A percentile compares a stretch with the other conserved stretches of the same genome.
Evolutionary conservation across 139 green algal genomes (phyloP).

Genomic region (Chlorella sp.): DNA sequence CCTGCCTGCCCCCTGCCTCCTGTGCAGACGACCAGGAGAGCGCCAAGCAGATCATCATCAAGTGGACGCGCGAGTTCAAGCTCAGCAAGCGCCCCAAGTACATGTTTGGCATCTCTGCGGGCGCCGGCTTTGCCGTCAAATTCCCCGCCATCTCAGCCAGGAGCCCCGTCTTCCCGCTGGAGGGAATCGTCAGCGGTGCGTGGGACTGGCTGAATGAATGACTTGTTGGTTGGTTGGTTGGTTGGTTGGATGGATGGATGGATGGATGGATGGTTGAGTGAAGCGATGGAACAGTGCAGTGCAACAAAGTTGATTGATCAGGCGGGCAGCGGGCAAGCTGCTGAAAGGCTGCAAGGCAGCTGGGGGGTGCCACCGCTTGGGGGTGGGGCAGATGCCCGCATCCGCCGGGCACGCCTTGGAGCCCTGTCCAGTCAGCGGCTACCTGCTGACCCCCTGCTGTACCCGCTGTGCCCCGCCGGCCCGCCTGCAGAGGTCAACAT

Average conservation of each 20-base stretch:
- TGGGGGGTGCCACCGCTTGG: not conserved
- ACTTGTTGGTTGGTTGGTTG: no score
- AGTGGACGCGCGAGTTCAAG: not conserved
- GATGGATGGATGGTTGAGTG: no score
- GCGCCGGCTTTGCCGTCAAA: slow-evolving; percentile 20
- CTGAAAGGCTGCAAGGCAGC: no score
- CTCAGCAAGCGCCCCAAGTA: not conserved
- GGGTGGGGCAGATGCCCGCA: no score
- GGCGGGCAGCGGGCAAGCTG: not conserved
- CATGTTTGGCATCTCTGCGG: slow-evolving; percentile 22
- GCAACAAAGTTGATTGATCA: no score
- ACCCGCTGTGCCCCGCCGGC: not conserved
- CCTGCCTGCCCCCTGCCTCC: not conserved
- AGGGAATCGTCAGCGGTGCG: slow-evolving; percentile 23
- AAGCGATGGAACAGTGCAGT: no score
- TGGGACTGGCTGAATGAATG: not conserved
- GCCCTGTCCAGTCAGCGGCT: not conserved
- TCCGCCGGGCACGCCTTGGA: not conserved
- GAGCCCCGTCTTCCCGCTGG: not conserved
- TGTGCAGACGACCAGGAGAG: slow-evolving; percentile 1
- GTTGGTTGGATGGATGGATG: no score
- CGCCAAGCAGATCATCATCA: not conserved
- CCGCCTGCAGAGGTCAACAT: slow-evolving; percentile 27
- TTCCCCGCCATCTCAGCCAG: not conserved
- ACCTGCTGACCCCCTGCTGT: not conserved